phyloP scores from a whole-genome alignment of 495 filamentous ascomycete genomes.

The Diplogelasinospora grovesii region DNA sequence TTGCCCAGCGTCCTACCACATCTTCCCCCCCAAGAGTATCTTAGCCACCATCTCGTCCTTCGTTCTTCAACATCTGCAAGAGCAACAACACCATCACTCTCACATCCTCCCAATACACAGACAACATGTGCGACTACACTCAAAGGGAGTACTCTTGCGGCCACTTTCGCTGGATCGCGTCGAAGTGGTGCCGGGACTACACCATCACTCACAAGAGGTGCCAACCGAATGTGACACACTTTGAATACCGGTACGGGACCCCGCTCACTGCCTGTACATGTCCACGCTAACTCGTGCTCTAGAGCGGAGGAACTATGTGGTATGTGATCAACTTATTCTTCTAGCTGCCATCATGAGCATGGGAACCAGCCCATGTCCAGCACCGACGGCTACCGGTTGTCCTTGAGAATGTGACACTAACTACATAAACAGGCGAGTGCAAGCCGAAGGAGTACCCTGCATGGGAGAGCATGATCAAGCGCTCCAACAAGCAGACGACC shows the following conservation, averaged over 20 bases:
- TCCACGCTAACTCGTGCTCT: constrained; percentile 8
- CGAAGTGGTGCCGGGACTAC: constrained; percentile 36
- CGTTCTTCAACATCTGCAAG: background rate
- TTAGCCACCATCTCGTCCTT: no score
- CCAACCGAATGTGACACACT: constrained; percentile 33
- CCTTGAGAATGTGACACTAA: constrained; percentile 9
- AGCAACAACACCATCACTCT: background rate
- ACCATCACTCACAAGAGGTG: constrained; percentile 35
- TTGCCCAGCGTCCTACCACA: background rate
- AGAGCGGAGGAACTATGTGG: constrained; percentile 27
- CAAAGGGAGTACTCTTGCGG: constrained; percentile 36
- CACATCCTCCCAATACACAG: background rate
- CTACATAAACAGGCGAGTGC: constrained; percentile 27
- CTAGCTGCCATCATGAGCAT: no score
- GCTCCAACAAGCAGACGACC: constrained; percentile 25
- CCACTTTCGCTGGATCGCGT: constrained; percentile 38
- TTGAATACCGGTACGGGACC: constrained; percentile 27
- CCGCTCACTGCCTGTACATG: background rate
- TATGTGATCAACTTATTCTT: constrained; percentile 17
- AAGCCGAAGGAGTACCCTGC: constrained; percentile 26
- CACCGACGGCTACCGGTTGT: background rate
- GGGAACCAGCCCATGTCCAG: background rate
- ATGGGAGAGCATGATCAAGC: constrained; percentile 36
- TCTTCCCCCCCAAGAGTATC: background rate
- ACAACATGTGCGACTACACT: constrained; percentile 29